phyloP scores from a whole-genome alignment of 169 alveolate species.

The Cryptosporidium meleagridis region DNA sequence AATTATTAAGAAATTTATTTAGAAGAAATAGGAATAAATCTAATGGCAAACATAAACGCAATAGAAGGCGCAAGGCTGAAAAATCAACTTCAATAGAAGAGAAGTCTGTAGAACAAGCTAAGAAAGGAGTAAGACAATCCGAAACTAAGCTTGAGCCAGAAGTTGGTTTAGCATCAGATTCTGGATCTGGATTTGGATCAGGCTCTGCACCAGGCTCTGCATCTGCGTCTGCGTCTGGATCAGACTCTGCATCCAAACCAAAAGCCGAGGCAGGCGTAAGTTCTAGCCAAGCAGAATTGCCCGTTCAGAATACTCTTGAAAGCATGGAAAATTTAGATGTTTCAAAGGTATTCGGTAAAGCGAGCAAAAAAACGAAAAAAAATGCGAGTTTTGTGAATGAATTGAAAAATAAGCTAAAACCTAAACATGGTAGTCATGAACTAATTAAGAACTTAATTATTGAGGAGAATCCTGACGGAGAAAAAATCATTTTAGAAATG shows the following conservation, averaged over 20 bases:
- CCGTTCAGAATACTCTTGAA: background rate
- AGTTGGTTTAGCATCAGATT: background rate
- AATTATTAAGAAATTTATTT: background rate
- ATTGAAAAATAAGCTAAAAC: background rate
- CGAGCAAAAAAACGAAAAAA: too few relatives aligned
- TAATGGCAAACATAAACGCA: background rate
- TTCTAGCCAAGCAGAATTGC: background rate
- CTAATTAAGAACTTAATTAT: too few relatives aligned
- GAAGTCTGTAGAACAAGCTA: background rate
- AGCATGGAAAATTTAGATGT: too few relatives aligned
- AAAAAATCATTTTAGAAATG: background rate
- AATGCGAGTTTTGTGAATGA: background rate
- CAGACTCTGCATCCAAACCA: background rate
- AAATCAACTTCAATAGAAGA: background rate
- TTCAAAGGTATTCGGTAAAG: background rate
- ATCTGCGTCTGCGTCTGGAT: background rate
- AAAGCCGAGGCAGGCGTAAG: background rate
- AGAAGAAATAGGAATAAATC: background rate
- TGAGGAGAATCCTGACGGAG: background rate
- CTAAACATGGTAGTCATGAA: background rate
- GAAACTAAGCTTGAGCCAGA: background rate
- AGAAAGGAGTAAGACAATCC: too few relatives aligned
- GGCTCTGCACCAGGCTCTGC: background rate
- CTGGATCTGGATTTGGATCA: too few relatives aligned
- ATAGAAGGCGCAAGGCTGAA: background rate